Evolutionary conservation across 441 rosid species (phyloP), one percentile per base, ranked within the genome.

Genomic region (Bruguiera hainesii): DNA sequence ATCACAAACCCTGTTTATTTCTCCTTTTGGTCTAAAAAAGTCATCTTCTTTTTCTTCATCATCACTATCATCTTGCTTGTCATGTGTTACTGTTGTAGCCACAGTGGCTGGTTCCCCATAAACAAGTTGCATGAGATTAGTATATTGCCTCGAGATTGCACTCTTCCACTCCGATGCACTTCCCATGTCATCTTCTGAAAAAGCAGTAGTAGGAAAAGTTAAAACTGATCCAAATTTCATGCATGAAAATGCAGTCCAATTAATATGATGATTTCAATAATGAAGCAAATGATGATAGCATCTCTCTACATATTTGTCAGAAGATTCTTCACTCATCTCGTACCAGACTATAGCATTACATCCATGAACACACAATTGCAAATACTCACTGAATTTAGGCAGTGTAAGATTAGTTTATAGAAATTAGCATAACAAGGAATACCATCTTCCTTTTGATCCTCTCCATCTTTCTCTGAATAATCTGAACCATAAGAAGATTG

Each of bases 1-100:
- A 35, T 61, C 53, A 25, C 75, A 71, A 72, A 94, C 99, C 97
- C 84, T 88, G 64, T 71, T 80, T 63, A 77, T 77, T 77, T 87
- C 85, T 59, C 91, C 89, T 77, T 91, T 94, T 59, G 94, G 98
- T 86, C 75, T 91, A 73, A 91, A 91, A 75, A 94, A 94, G 19
- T 84, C 93, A 30, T 87, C 99, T 23, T 64, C 87, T 9, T 82
- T 82, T 61, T 82, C 91, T 56, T 81, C 92, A 71, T 79, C 85
- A 26, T 82, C 91, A 57, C 78, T 77, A 71, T 13, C 64, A 56
- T 78, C 89, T 68, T 73, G 79, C 59, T 68, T 71, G 64, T 84
- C 85, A 73, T 72, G 56, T 65, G 16, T 57, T 56, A 73, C 64
- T 69, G 79, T 67, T 59, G 77, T 68, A 56, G 73, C 73, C 50